phyloP scores from a whole-genome alignment of 257 asterid genomes.

The Catharanthus roseus region DNA sequence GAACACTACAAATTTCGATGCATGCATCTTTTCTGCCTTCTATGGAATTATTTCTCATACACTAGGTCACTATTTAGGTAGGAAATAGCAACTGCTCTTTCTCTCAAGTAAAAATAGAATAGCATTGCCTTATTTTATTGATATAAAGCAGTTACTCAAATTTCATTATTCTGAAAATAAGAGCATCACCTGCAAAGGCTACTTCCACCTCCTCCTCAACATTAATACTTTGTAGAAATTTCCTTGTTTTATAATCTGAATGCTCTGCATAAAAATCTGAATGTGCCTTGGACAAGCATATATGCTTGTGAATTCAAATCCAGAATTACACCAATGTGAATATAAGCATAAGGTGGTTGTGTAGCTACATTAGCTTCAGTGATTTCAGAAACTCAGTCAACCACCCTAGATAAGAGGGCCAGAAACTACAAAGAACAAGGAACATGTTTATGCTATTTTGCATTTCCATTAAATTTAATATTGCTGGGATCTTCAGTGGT shows the following conservation, averaged over 20 bases:
- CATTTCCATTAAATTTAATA: background rate
- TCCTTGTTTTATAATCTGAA: conserved; percentile 27
- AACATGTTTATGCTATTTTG: background rate
- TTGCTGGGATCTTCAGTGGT: background rate
- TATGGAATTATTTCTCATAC: background rate
- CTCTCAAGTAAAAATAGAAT: background rate
- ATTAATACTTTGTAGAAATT: conserved; percentile 25
- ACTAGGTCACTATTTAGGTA: background rate
- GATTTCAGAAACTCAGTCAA: background rate
- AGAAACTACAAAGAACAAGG: background rate
- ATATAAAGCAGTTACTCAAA: background rate
- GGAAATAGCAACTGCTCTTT: background rate
- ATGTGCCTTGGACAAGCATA: conserved; percentile 38
- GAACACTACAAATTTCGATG: background rate
- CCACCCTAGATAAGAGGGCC: background rate
- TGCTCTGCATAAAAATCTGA: conserved; percentile 35
- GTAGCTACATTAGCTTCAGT: background rate
- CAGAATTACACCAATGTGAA: conserved; percentile 27
- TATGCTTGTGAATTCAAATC: conserved; percentile 36
- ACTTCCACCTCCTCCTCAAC: conserved; percentile 25
- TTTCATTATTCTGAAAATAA: background rate
- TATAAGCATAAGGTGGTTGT: background rate
- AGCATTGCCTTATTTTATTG: background rate
- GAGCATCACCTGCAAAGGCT: conserved; percentile 32
- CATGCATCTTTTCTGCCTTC: background rate